These are phyloP conservation scores for Diaporthe destruens DNA, from an alignment of 2,329 filamentous ascomycete species.

Conservation along the genomic window DNA sequence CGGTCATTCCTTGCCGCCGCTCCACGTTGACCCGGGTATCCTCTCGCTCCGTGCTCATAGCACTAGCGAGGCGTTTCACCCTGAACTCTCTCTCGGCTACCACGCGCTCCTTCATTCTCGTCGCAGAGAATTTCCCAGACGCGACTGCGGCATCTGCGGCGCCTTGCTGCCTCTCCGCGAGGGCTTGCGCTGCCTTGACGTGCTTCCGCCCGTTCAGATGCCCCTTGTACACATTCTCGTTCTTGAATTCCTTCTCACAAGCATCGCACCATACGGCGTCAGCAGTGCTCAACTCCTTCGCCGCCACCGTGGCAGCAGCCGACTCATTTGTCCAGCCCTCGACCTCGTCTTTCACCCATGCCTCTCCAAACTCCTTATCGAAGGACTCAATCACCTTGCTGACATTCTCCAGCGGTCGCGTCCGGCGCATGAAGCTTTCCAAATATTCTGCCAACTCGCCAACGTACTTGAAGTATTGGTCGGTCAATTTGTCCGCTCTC, in stretches of 20 bases:
- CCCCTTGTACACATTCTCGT: slow-evolving; percentile 92
- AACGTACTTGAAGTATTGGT: slow-evolving; percentile 92
- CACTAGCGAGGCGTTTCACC: slow-evolving; percentile 81
- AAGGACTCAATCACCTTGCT: slow-evolving; percentile 82
- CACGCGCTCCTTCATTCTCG: slow-evolving; percentile 79
- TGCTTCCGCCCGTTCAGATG: slow-evolving; percentile 95
- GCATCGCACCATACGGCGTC: slow-evolving; percentile 90
- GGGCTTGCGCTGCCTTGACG: slow-evolving; percentile 81
- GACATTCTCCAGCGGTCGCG: slow-evolving; percentile 86
- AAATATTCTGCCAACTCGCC: slow-evolving; percentile 84
- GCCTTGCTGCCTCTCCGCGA: slow-evolving; percentile 62
- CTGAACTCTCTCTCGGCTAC: slow-evolving; percentile 91
- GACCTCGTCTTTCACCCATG: slow-evolving; percentile 85
- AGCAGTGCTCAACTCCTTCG: slow-evolving; percentile 52
- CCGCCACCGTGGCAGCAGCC: slow-evolving; percentile 51
- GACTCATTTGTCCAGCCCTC: slow-evolving; percentile 80
- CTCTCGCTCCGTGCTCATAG: slow-evolving; percentile 87
- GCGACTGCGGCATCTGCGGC: slow-evolving; percentile 44
- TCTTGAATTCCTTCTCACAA: slow-evolving; percentile 95
- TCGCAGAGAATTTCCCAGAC: slow-evolving; percentile 42
- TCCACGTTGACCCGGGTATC: slow-evolving; percentile 96
- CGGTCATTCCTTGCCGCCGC: slow-evolving; percentile 96
- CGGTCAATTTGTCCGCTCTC: slow-evolving; percentile 86
- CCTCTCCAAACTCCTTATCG: slow-evolving; percentile 84
- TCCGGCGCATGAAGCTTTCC: slow-evolving; percentile 87